Percentiles rank a stretch among this genome's conserved stretches.
phyloP scores from a whole-genome alignment of 306 rosid genomes.

The Prinsepia uniflora region DNA sequence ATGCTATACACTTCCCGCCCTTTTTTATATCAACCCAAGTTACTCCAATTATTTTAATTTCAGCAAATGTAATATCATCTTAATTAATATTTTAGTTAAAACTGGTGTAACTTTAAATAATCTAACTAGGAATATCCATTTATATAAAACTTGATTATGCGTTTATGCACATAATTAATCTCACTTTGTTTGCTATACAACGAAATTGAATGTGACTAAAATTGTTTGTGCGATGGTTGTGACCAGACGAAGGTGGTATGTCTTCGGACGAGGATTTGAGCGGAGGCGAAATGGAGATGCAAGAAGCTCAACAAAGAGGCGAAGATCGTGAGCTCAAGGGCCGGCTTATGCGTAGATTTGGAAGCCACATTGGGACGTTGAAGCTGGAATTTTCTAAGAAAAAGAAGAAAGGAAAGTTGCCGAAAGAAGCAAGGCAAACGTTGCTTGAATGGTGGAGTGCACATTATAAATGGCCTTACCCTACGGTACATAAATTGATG shows the following conservation, averaged over 20 bases:
- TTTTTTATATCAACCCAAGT: no score
- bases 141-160: no score
- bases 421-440: slow-evolving; percentile 82
- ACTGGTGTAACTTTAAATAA: no score
- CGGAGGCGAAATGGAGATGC: slow-evolving; percentile 60
- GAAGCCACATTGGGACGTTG: slow-evolving; percentile 70
- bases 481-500: slow-evolving; percentile 58
- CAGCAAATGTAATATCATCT: no score
- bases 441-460: slow-evolving; percentile 86
- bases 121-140: no score
- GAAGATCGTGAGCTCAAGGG: slow-evolving; percentile 85
- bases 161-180: no score
- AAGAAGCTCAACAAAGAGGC: slow-evolving; percentile 43
- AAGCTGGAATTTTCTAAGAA: slow-evolving; percentile 84
- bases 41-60: no score
- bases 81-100: no score
- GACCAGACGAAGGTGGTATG: slow-evolving; percentile 61
- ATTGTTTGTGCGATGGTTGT: not conserved
- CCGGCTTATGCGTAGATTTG: slow-evolving; percentile 73
- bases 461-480: slow-evolving; percentile 96
- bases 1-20: no score
- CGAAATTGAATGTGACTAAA: not conserved
- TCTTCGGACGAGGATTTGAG: slow-evolving; percentile 80
- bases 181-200: no score
- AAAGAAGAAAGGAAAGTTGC: slow-evolving; percentile 91